A percentile compares a stretch with the other conserved stretches of the same genome.
Conservation (phyloP, 2,329 filamentous ascomycete genomes). For the Lomentospora prolificans region DNA sequence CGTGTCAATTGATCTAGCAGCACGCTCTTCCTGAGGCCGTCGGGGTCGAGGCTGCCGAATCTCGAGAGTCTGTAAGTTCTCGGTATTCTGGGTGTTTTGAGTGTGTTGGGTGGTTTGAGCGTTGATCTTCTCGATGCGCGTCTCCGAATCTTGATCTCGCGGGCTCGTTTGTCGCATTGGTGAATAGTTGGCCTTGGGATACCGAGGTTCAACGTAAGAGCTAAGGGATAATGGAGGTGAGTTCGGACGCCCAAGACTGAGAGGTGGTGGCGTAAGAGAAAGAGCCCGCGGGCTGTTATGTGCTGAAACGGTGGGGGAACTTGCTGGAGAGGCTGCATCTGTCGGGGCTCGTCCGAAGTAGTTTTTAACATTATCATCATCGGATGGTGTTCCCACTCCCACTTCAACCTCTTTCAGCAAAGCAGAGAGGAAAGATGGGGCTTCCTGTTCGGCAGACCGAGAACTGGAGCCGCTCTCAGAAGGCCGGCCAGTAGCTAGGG, state of each 20-base stretch:
- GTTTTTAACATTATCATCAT: slow-evolving; percentile 41
- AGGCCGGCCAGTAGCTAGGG: neutral
- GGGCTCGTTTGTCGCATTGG: slow-evolving; percentile 38
- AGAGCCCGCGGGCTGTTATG: slow-evolving; percentile 58
- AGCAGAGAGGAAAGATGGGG: slow-evolving; percentile 76
- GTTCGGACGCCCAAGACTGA: slow-evolving; percentile 43
- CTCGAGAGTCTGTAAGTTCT: slow-evolving; percentile 29
- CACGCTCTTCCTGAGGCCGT: slow-evolving; percentile 31
- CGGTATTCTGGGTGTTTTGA: slow-evolving; percentile 11
- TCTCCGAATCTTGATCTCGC: slow-evolving; percentile 37
- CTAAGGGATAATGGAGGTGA: slow-evolving; percentile 59
- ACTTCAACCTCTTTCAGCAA: slow-evolving; percentile 89
- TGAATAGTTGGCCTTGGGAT: slow-evolving; percentile 66
- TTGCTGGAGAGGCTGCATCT: slow-evolving; percentile 6
- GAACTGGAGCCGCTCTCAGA: slow-evolving; percentile 3
- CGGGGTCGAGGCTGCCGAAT: slow-evolving; percentile 43
- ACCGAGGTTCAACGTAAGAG: slow-evolving; percentile 62
- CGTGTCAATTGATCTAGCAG: slow-evolving; percentile 45
- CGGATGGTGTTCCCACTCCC: slow-evolving; percentile 51
- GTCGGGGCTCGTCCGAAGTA: slow-evolving; percentile 22
- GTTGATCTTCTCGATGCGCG: slow-evolving; percentile 15
- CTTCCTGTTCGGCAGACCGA: slow-evolving; percentile 26
- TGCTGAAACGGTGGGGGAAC: slow-evolving; percentile 38
- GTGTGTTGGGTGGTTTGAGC: slow-evolving; percentile 7
- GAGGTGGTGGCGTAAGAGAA: slow-evolving; percentile 60